Evolutionary conservation across 2,329 filamentous ascomycete species (phyloP), one percentile per base, ranked within the genome.

Genomic region (Ophioceras dolichostomum): DNA sequence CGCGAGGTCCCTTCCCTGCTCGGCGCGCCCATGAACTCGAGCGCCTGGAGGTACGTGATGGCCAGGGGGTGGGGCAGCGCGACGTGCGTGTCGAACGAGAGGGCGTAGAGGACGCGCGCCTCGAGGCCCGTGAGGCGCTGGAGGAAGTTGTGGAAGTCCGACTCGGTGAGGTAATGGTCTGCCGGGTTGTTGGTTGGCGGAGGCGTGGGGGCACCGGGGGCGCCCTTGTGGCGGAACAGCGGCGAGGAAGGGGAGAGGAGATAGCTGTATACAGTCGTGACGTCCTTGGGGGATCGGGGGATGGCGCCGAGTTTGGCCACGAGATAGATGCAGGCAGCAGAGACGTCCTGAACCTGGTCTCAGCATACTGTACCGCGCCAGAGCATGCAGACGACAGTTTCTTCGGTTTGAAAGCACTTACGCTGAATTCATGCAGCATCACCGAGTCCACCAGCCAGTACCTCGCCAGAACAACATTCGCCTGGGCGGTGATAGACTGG

Each of bases 1-100:
- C 68, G 65, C 1, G 83, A 73, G 3, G 93, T 65, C 6, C 59
- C 60, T 0, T 71, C 60, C 39, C 58, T 61, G 4, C 58, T 51
- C 32, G 57, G 52, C 10, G 34, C 53, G 56, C n/a, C 39, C 17
- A 73, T 48, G 34, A 83, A 79, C 41, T 86, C 84, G 14, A 98
- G 73, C 0, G 88, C 81, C 59, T 96, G 89, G 1, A 96, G 73
- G 54, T 96, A 98, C 5, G 88, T 95, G 40, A 96, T 73, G 41
- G 84, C 84, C 12, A 96, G 73, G 0, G 83, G 73, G 52, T 96
- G 85, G 0, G 91, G 91, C 1, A 95, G 69, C 1, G 84, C 77
- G 10, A 93, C 84, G 47, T 91, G 84, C 2, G 80, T 83, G 49
- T 93, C 74, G 57, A 94, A 96, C 12, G 79, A 78, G 1, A 95